A percentile compares a stretch with the other conserved stretches of the same genome.
phyloP scores from a whole-genome alignment of 2,329 filamentous ascomycete species.

The Cryphonectria japonica region DNA sequence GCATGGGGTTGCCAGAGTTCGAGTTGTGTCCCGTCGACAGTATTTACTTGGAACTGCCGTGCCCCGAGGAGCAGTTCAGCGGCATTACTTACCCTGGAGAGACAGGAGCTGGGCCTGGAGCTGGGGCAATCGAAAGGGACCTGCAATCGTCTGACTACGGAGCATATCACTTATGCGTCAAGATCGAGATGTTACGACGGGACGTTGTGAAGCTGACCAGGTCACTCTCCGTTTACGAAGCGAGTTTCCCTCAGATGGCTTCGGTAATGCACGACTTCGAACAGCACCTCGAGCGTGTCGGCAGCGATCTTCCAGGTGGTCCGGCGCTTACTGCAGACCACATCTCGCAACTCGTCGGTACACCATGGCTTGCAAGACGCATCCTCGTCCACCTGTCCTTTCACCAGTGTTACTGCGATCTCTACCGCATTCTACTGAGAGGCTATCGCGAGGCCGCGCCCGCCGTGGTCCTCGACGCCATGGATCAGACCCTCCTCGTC shows the following conservation, averaged over 20 bases:
- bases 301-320: conserved; percentile 15
- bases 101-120: conserved; percentile 1
- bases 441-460: conserved; percentile 47
- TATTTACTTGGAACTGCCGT: conserved; percentile 48
- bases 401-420: conserved; percentile 49
- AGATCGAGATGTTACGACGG: conserved; percentile 32
- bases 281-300: conserved; percentile 24
- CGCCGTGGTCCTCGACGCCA: conserved; percentile 35
- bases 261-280: conserved; percentile 26
- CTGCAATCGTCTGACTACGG: conserved; percentile 18
- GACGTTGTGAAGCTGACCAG: conserved; percentile 32
- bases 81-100: background rate
- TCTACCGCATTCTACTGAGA: conserved; percentile 48
- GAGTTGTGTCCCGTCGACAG: conserved; percentile 47
- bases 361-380: conserved; percentile 32
- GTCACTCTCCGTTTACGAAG: conserved; percentile 24
- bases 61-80: conserved; percentile 48
- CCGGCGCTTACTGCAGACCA: conserved; percentile 17
- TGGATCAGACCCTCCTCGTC: conserved; percentile 36
- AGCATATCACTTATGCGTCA: conserved; percentile 31
- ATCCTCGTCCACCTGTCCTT: conserved; percentile 43
- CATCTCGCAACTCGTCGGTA: conserved; percentile 21
- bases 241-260: conserved; percentile 20
- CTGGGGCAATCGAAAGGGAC: background rate
- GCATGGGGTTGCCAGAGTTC: conserved; percentile 49